Percentiles rank a stretch among this genome's conserved stretches.
Conservation (phyloP, 345 rosid genomes). For the Acer negundo region DNA sequence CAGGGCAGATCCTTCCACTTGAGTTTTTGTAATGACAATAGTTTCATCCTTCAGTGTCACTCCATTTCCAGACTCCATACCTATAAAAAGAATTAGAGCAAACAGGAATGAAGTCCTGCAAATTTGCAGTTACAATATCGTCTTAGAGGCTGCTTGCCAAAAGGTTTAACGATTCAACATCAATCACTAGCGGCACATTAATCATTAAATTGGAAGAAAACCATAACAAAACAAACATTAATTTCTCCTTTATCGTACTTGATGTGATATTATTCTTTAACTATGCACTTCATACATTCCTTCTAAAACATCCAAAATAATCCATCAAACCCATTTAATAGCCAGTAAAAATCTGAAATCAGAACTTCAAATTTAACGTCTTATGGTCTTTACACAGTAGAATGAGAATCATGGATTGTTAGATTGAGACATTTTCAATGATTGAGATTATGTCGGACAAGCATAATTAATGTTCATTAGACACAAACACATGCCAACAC, state of each 20-base stretch:
- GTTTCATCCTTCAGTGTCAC: slow-evolving; percentile 38
- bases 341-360: background rate
- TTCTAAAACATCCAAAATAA: background rate
- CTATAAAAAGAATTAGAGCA: slow-evolving; percentile 2
- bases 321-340: background rate
- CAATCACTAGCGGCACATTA: background rate
- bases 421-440: background rate
- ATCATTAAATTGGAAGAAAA: background rate
- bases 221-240: background rate
- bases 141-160: background rate
- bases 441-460: background rate
- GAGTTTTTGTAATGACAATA: slow-evolving; percentile 29
- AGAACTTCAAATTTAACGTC: background rate
- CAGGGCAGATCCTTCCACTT: slow-evolving; percentile 30
- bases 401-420: background rate
- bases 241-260: background rate
- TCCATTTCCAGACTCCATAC: slow-evolving; percentile 67
- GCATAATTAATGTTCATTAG: background rate
- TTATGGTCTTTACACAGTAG: background rate
- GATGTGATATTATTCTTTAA: background rate
- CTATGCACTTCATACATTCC: background rate
- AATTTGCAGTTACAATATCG: slow-evolving; percentile 17
- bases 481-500: background rate
- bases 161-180: background rate
- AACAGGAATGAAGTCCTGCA: slow-evolving; percentile 20